phyloP scores from a whole-genome alignment of 768 basidiomycete genomes.

The Russula virescens region DNA sequence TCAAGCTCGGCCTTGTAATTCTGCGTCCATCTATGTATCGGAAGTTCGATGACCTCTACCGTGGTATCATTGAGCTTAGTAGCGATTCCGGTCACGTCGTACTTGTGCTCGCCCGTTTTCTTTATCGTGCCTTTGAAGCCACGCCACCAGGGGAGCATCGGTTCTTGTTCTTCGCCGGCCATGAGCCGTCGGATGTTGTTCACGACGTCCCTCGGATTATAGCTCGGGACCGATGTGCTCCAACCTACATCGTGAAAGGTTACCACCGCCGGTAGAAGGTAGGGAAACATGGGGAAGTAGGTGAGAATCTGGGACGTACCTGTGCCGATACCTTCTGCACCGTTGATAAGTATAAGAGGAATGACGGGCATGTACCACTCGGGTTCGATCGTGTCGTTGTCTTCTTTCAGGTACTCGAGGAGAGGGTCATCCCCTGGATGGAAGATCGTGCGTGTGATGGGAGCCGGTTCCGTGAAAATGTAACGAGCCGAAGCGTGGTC shows the following conservation, averaged over 20 bases:
- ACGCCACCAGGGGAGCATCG: slow-evolving; percentile 97
- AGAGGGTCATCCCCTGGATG: slow-evolving; percentile 81
- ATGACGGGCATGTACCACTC: slow-evolving; percentile 91
- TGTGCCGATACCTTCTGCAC: slow-evolving; percentile 96
- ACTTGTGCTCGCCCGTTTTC: slow-evolving; percentile 76
- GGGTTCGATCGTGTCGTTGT: slow-evolving; percentile 82
- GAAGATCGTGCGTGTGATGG: slow-evolving; percentile 72
- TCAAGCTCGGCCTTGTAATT: slow-evolving; percentile 91
- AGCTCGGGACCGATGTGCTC: slow-evolving; percentile 90
- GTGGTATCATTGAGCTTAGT: slow-evolving; percentile 81
- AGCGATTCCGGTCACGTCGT: slow-evolving; percentile 68
- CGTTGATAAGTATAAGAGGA: slow-evolving; percentile 87
- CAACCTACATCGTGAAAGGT: slow-evolving; percentile 54
- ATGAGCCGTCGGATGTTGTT: slow-evolving; percentile 82
- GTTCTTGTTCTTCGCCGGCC: slow-evolving; percentile 72
- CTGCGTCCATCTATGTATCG: slow-evolving; percentile 93
- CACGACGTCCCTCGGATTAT: slow-evolving; percentile 88
- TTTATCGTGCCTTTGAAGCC: slow-evolving; percentile 90
- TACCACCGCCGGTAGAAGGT: neutral
- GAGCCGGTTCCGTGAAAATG: slow-evolving; percentile 78
- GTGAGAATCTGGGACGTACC: slow-evolving; percentile 43
- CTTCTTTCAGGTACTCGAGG: slow-evolving; percentile 80
- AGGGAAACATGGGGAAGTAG: too few relatives aligned
- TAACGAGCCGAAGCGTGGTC: slow-evolving; percentile 97
- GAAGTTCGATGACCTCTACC: slow-evolving; percentile 91